Evolutionary conservation across 495 filamentous ascomycete species (phyloP), one percentile per base, ranked within the genome.

Genomic region (Aspergillus nidulans): DNA sequence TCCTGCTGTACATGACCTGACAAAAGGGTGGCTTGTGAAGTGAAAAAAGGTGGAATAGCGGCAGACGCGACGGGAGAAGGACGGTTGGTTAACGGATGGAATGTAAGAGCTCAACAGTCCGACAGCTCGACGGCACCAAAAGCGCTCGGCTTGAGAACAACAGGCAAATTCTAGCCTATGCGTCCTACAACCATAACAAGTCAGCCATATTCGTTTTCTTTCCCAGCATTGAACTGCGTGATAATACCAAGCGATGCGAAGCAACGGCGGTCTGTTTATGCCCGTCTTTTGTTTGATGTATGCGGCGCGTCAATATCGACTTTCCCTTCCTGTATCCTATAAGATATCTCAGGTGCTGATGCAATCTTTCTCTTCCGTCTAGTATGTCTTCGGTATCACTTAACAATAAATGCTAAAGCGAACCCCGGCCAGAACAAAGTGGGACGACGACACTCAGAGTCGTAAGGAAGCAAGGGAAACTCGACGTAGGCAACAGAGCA

Each of bases 1-100:
- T 51, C 41, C 53, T 57, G 47, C 25, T 55, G 53, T 46, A 63
- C 63, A 66, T 63, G 63, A 63, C 63, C 63, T 60, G 38, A 21
- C 16, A 43, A 41, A 30, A 48, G 26, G 43, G 38, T 6, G 24
- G 30, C 5, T 44, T 9, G 46, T 36, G n/a, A 36, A 38, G 7
- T 16, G 12, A 21, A 8, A 18, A 21, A 36, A 18, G 26, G 26
- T 28, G 26, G 26, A 28, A 28, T 34, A 2, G 30, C 15, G 51
- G 19, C 49, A 28, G 41, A 50, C 18, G 19, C 16, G 30, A 46
- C 12, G 36, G n/a, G 23, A 28, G 18, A 9, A n/a, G 28, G 10
- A 23, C 15, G n/a, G 49, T 21, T 18, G 18, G 36, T 3, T 16
- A 15, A 23, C 10, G 48, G n/a, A 7, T n/a, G 32, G 32, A 50